Conservation (phyloP, 495 filamentous ascomycete species). For the Penicillium malachiteum region DNA sequence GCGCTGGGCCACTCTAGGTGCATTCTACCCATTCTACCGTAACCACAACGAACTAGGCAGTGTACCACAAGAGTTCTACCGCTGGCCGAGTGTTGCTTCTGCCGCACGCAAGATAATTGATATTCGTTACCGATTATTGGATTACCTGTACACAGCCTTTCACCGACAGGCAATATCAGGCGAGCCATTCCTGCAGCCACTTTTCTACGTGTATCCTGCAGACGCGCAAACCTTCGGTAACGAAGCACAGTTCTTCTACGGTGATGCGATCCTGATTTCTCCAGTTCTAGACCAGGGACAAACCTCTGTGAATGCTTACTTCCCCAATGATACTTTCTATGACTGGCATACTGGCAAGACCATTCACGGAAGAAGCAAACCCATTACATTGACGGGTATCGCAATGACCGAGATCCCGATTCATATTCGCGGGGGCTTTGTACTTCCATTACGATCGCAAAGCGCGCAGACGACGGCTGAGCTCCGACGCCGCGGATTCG, state of each 20-base stretch:
- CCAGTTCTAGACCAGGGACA: constrained; percentile 65
- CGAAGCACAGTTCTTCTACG: constrained; percentile 73
- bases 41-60: constrained; percentile 62
- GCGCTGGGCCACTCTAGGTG: constrained; percentile 79
- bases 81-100: constrained; percentile 61
- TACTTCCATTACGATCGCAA: constrained; percentile 62
- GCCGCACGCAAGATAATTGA: constrained; percentile 71
- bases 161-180: constrained; percentile 64
- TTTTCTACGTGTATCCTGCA: constrained; percentile 71
- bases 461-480: constrained; percentile 69
- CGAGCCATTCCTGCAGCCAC: constrained; percentile 63
- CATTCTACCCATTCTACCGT: constrained; percentile 81
- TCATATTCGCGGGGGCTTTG: constrained; percentile 66
- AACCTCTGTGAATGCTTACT: constrained; percentile 68
- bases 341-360: constrained; percentile 66
- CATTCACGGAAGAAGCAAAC: constrained; percentile 56
- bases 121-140: constrained; percentile 71
- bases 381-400: constrained; percentile 53
- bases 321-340: constrained; percentile 75
- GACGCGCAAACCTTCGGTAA: constrained; percentile 61
- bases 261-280: constrained; percentile 66
- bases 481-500: constrained; percentile 64
- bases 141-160: constrained; percentile 81
- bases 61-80: constrained; percentile 76
- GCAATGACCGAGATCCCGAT: constrained; percentile 68